These are phyloP conservation scores for Salix suchowensis DNA, from an alignment of 345 rosid species.

Conservation along the genomic window DNA sequence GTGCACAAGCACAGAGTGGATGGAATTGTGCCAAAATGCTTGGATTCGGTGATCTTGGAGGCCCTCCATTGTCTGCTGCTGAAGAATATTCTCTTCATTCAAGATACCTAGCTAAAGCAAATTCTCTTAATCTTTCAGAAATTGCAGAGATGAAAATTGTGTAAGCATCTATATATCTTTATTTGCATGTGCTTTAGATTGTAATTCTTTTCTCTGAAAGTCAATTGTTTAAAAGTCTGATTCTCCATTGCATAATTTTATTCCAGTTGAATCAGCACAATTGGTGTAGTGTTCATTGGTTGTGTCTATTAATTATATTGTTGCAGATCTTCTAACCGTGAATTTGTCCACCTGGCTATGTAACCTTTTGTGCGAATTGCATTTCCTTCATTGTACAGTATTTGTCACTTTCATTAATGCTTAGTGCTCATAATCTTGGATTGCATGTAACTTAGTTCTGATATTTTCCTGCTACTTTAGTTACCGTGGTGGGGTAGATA, in stretches of 20 bases:
- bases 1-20: conserved; percentile 75
- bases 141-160: conserved; percentile 96
- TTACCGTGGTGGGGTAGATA: conserved; percentile 95
- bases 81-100: conserved; percentile 97
- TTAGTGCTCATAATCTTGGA: conserved; percentile 10
- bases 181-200: neutral
- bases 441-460: conserved; percentile 11
- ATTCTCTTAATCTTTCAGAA: conserved; percentile 87
- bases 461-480: conserved; percentile 39
- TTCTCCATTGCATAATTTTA: neutral
- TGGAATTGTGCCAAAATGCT: conserved; percentile 77
- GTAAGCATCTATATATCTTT: conserved; percentile 42
- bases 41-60: conserved; percentile 93
- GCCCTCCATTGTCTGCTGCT: conserved; percentile 70
- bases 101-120: conserved; percentile 92
- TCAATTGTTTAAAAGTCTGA: neutral
- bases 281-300: neutral
- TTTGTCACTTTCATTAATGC: neutral
- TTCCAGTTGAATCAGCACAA: neutral
- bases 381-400: neutral
- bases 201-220: neutral
- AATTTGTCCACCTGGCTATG: neutral
- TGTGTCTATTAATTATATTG: conserved; percentile 1
- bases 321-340: neutral
- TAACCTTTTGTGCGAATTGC: neutral